phyloP scores from a whole-genome alignment of 495 filamentous ascomycete genomes.

The Trichoderma erinaceum region DNA sequence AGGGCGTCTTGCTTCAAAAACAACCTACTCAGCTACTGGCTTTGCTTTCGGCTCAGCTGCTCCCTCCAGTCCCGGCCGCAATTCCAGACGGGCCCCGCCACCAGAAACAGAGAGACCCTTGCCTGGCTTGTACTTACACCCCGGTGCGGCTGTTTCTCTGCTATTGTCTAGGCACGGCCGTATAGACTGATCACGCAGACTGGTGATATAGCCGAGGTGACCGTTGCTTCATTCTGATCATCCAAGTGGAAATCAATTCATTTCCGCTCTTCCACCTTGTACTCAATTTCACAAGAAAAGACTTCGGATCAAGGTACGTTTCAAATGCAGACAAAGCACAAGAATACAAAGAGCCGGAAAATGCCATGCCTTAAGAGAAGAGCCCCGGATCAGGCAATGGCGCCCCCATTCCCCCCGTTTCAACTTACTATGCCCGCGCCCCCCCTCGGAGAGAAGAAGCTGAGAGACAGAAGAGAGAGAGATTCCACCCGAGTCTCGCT shows the following conservation, averaged over 20 bases:
- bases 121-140: neutral
- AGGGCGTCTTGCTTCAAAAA: too few species aligned
- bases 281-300: too few species aligned
- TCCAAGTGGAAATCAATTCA: too few species aligned
- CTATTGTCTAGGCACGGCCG: neutral
- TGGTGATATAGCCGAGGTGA: neutral
- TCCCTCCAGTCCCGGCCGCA: too few species aligned
- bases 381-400: too few species aligned
- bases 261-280: too few species aligned
- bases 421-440: neutral
- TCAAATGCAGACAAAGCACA: neutral
- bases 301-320: neutral
- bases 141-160: neutral
- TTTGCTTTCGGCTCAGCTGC: too few species aligned
- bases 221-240: neutral
- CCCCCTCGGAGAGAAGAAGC: neutral
- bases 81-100: too few species aligned
- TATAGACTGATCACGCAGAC: neutral
- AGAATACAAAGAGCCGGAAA: neutral
- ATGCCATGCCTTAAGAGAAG: neutral
- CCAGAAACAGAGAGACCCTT: too few species aligned
- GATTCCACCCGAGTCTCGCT: neutral
- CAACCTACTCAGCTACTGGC: too few species aligned
- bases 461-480: neutral
- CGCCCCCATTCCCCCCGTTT: neutral